phyloP scores from a whole-genome alignment of 2,329 filamentous ascomycete species.

The Calonectria henricotiae region DNA sequence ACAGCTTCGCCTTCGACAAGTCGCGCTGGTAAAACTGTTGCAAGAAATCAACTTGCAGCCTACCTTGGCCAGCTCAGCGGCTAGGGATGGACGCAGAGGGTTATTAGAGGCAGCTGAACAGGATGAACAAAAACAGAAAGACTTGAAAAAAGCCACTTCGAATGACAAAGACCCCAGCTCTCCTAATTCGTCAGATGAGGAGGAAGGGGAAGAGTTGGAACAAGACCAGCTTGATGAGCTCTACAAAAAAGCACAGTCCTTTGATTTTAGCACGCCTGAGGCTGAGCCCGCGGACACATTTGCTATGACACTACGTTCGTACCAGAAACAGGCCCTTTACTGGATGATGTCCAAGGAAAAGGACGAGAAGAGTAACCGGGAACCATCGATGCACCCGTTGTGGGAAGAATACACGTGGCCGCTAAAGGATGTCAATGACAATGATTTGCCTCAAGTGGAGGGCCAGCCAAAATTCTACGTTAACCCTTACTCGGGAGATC shows the following conservation, averaged over 20 bases:
- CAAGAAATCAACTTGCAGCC: constrained; percentile 90
- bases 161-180: constrained; percentile 61
- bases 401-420: constrained; percentile 99
- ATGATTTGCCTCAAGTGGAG: constrained; percentile 77
- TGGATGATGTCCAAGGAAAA: constrained; percentile 98
- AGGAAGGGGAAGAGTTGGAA: constrained; percentile 92
- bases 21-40: constrained; percentile 90
- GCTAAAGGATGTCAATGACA: constrained; percentile 87
- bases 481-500: constrained; percentile 95
- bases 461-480: constrained; percentile 88
- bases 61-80: constrained; percentile 80
- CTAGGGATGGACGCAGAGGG: constrained; percentile 86
- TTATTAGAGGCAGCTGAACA: constrained; percentile 90
- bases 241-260: constrained; percentile 96
- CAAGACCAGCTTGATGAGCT: constrained; percentile 95
- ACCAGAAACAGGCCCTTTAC: constrained; percentile 94
- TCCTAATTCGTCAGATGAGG: constrained; percentile 76
- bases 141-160: constrained; percentile 59
- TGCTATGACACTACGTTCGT: constrained; percentile 86
- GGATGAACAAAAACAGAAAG: constrained; percentile 82
- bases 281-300: constrained; percentile 89
- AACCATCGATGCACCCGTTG: constrained; percentile 92
- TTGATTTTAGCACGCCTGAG: constrained; percentile 93
- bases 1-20: constrained; percentile 85
- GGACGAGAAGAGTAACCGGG: constrained; percentile 79